Evolutionary conservation across 257 asterid genomes (phyloP), one percentile per base, ranked within the genome.

Genomic region (Primulina huaijiensis): DNA sequence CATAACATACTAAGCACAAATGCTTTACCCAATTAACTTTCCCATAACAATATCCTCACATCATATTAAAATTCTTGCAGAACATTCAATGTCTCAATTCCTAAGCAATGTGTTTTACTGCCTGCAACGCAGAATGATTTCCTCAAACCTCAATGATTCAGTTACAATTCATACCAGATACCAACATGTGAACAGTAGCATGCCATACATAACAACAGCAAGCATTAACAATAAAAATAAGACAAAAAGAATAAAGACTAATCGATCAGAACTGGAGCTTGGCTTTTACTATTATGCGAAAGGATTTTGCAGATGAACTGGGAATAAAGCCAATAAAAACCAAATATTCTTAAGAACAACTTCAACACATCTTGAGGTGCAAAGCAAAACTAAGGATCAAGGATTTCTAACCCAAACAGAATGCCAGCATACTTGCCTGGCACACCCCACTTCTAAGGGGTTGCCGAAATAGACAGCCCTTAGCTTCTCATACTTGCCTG

Each of bases 341-440:
- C 78, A 68, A 77, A 53, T 17, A 27, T 12, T 50, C 62, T 59
- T 66, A 69, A 50, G 27, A 69, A 61, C 16, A 77, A 53, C 75
- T 74, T 63, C 77, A 67, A 70, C 67, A 76, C 84, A 79, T 76
- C 77, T 25, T 64, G 23, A 43, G 50, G 50, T 46, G 56, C 55
- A 64, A 71, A 81, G 80, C 81, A 71, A 74, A 21, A 52, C 76
- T 70, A 77, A 70, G 70, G 76, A 77, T 74, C 74, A 63, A 73
- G 75, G 65, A 85, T 69, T 81, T 89, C 96, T 82, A 92, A 89
- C 82, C 96, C 96, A 83, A 79, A 89, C 12, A 92, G 90, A 67
- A 92, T 79, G 31, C 96, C 95, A 6, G 93, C 92, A 76, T 72
- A 89, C 82, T 79, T 73, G 60, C 78, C 83, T 7, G 78, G 69